phyloP scores from a whole-genome alignment of 2,329 filamentous ascomycete species.

The Paecilomyces variotii region DNA sequence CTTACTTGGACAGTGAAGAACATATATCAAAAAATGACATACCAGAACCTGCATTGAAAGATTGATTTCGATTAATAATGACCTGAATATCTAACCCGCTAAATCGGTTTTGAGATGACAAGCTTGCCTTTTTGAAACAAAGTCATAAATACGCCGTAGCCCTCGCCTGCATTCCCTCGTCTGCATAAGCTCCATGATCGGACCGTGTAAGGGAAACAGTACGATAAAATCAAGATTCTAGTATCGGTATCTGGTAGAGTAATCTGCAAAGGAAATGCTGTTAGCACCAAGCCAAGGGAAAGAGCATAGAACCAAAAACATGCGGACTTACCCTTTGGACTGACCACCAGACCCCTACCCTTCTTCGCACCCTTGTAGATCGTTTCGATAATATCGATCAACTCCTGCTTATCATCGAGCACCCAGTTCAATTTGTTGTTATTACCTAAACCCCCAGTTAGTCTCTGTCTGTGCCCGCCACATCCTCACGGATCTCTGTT shows the following conservation, averaged over 20 bases:
- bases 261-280: slow-evolving; percentile 32
- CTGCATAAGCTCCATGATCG: neutral
- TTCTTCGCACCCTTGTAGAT: slow-evolving; percentile 99
- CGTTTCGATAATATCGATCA: slow-evolving; percentile 97
- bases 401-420: slow-evolving; percentile 92
- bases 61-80: slow-evolving; percentile 1
- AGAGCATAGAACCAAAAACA: neutral
- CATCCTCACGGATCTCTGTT: neutral
- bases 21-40: neutral
- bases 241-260: slow-evolving; percentile 63
- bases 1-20: slow-evolving; percentile 11
- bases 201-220: neutral
- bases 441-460: slow-evolving; percentile 43
- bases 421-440: slow-evolving; percentile 99
- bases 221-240: slow-evolving; percentile 21
- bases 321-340: slow-evolving; percentile 63
- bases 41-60: neutral
- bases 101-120: neutral
- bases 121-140: slow-evolving; percentile 3
- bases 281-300: neutral
- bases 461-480: neutral
- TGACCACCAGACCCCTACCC: slow-evolving; percentile 89
- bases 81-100: neutral
- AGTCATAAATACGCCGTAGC: neutral
- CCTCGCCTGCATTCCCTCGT: neutral